Evolutionary conservation across 768 basidiomycete genomes (phyloP), one percentile per base, ranked within the genome.

Genomic region (Boletus vinaceobasis): DNA sequence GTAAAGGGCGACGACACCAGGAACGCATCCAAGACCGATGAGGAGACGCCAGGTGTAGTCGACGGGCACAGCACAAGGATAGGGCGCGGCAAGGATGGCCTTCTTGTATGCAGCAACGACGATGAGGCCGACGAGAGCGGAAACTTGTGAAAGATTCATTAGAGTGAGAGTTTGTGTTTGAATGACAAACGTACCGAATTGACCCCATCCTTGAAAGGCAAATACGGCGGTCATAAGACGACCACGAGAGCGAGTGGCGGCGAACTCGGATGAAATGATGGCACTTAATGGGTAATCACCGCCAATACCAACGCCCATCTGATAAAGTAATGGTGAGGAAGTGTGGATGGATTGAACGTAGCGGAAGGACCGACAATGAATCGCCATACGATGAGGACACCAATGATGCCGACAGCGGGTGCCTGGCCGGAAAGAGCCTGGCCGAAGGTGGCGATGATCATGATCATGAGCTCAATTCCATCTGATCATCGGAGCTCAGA

Each of bases 211-310:
- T 60, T 95, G 93, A 47, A 79, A 73, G 0, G 93, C 85, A 59
- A 94, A 95, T 0, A 93, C 90, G 7, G 87, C 89, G 1, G 87
- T 86, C 90, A 96, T 93, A 71, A 96, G 83, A 23, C 92, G 79
- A 43, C 93, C 93, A 60, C 93, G 83, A 44, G 77, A 83, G 40
- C 80, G 80, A 17, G 85, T 87, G 1, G 89, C 78, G 1, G 93
- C 87, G 61, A 94, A 96, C 66, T 96, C 93, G 32, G 89, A 92
- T 4, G 92, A 85, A 63, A 95, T 94, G 63, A 92, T 86, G 17
- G 93, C 88, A 48, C 81, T 84, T 0, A 94, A 69, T 7, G 93
- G 93, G 66, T 95, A 94, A 62, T 95, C 93, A 17, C 93, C 93
- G 5, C 92, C 93, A 17, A 94, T 89, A 6, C 93, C 92, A 3